These are phyloP conservation scores for Triticum timopheevii DNA, from an alignment of 176 grass and related monocot genomes.

Conservation along the genomic window DNA sequence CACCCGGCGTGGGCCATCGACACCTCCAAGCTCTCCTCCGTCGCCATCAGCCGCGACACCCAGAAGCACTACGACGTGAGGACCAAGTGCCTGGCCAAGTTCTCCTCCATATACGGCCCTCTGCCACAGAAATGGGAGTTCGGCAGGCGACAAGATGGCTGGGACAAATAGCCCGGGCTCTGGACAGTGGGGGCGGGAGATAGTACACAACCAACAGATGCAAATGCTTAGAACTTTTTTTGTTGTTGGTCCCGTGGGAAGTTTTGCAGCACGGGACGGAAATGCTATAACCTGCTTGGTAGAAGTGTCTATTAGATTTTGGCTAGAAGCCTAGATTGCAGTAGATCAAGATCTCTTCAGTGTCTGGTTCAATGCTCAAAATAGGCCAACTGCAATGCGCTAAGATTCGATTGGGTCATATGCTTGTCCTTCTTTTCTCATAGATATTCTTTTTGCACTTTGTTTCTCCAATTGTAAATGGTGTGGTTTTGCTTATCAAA, in stretches of 20 bases:
- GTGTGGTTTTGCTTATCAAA: neutral
- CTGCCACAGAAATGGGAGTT: slow-evolving; percentile 71
- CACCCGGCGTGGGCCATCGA: slow-evolving; percentile 98
- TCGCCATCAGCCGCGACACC: slow-evolving; percentile 85
- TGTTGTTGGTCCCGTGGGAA: slow-evolving; percentile 1
- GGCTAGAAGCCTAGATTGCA: slow-evolving; percentile 12
- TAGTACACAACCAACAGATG: neutral
- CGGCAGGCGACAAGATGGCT: slow-evolving; percentile 56
- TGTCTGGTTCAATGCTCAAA: neutral
- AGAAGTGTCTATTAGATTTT: slow-evolving; percentile 5
- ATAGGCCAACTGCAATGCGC: neutral
- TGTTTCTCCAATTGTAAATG: neutral
- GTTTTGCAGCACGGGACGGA: slow-evolving; percentile 36
- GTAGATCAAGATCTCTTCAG: slow-evolving; percentile 4
- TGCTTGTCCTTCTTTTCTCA: neutral
- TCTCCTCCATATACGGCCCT: slow-evolving; percentile 66
- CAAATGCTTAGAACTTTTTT: slow-evolving; percentile 18
- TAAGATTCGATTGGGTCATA: too few relatives aligned
- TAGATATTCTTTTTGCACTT: neutral
- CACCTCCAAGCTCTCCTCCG: slow-evolving; percentile 88
- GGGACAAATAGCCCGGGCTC: slow-evolving; percentile 69
- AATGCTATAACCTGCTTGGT: neutral
- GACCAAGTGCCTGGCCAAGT: slow-evolving; percentile 81
- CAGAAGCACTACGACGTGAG: slow-evolving; percentile 80
- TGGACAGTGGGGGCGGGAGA: neutral